These are phyloP conservation scores for Phytophthora constricta DNA, from an alignment of 352 stramenopile species.

Conservation along the genomic window DNA sequence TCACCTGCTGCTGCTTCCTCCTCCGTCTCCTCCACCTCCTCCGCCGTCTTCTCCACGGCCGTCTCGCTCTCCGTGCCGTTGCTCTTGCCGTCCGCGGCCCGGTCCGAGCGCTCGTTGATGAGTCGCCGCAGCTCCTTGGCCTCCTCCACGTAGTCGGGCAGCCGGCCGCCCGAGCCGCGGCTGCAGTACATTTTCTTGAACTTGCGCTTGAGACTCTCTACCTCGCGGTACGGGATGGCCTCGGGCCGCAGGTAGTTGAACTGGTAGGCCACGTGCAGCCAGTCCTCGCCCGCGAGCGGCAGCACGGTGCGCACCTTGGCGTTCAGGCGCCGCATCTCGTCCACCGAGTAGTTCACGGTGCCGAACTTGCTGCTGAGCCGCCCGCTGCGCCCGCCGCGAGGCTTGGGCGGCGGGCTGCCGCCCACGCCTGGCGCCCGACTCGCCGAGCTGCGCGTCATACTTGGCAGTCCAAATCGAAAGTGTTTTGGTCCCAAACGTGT, in stretches of 20 bases:
- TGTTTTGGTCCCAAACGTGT: too few species aligned
- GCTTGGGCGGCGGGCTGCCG: constrained; percentile 3
- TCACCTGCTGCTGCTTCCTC: neutral
- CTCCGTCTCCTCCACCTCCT: neutral
- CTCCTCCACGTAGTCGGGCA: constrained; percentile 59
- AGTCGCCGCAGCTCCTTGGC: constrained; percentile 56
- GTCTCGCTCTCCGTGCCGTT: neutral
- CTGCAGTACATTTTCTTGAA: constrained; percentile 80
- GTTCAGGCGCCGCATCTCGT: constrained; percentile 73
- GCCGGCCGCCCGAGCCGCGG: constrained; percentile 23
- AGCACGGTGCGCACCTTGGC: constrained; percentile 64
- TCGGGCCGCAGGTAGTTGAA: constrained; percentile 73
- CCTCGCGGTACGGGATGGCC: constrained; percentile 66
- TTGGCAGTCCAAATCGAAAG: neutral
- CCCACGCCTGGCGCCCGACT: constrained; percentile 4
- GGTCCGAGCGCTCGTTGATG: constrained; percentile 55
- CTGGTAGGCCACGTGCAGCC: constrained; percentile 68
- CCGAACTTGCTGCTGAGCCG: constrained; percentile 68
- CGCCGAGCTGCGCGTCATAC: constrained; percentile 1
- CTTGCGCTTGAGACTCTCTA: constrained; percentile 73
- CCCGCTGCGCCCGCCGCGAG: constrained; percentile 16
- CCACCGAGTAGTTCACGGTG: constrained; percentile 71
- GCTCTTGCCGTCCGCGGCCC: constrained; percentile 25
- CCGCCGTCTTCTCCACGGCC: neutral
- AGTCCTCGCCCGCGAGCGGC: constrained; percentile 56